Evolutionary conservation across 352 stramenopile species (phyloP).

Genomic region (Phytophthora litchii): DNA sequence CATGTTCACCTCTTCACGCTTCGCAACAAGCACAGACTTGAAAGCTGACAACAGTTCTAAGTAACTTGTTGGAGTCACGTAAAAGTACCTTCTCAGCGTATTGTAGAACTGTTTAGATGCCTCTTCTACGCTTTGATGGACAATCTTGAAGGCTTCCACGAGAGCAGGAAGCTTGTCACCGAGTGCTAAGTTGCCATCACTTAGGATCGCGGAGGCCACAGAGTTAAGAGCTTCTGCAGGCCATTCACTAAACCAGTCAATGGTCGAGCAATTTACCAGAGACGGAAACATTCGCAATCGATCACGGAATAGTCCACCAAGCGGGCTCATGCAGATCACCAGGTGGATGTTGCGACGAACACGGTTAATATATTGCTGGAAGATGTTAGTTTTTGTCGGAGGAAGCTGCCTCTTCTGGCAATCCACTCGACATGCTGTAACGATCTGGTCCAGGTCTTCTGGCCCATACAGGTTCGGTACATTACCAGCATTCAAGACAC

Average conservation of each 20-base stretch:
- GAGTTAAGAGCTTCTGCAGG: conserved; percentile 85
- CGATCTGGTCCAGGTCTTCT: conserved; percentile 93
- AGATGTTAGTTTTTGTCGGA: conserved; percentile 95
- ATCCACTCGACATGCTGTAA: conserved; percentile 90
- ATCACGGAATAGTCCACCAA: conserved; percentile 82
- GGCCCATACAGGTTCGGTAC: conserved; percentile 93
- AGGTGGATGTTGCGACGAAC: conserved; percentile 93
- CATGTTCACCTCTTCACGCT: conserved; percentile 91
- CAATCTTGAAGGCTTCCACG: conserved; percentile 82
- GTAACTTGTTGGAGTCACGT: conserved; percentile 94
- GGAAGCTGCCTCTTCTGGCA: conserved; percentile 91
- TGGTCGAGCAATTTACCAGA: conserved; percentile 87
- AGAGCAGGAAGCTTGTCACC: conserved; percentile 56
- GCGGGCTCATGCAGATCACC: conserved; percentile 89
- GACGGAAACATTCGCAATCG: conserved; percentile 89
- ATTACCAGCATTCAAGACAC: conserved; percentile 94
- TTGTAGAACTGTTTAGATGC: conserved; percentile 89
- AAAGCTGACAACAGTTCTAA: conserved; percentile 93
- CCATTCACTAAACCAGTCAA: conserved; percentile 92
- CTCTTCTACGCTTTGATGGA: conserved; percentile 91
- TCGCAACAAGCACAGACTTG: conserved; percentile 86
- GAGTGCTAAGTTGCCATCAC: conserved; percentile 73
- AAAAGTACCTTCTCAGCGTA: conserved; percentile 87
- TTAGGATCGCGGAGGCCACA: conserved; percentile 86
- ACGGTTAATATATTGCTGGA: conserved; percentile 93